These are phyloP conservation scores for Neurospora tetraspora DNA, from an alignment of 495 filamentous ascomycete genomes.

Conservation along the genomic window DNA sequence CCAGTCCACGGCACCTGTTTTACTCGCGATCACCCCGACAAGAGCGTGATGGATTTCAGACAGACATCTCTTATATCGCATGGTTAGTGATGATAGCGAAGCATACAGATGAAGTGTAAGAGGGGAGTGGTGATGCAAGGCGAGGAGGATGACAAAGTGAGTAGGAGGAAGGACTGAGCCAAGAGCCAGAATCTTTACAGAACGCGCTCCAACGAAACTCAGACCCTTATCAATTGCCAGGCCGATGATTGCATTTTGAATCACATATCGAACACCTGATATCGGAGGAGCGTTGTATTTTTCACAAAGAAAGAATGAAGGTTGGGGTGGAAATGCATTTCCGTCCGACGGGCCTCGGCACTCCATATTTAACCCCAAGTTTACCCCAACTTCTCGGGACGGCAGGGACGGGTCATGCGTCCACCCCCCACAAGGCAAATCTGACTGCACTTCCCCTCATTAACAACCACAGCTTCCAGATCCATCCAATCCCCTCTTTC, in stretches of 20 bases:
- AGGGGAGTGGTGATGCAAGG: not conserved
- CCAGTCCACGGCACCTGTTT: not conserved
- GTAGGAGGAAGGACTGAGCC: not conserved
- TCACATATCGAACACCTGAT: not conserved
- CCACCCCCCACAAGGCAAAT: not conserved
- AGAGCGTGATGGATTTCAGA: not conserved
- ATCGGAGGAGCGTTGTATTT: not conserved
- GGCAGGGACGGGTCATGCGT: not conserved
- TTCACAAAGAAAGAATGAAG: not conserved
- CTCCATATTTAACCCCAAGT: not conserved
- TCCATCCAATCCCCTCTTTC: not conserved
- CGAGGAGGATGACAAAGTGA: not conserved
- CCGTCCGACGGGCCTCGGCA: not conserved
- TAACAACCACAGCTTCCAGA: not conserved
- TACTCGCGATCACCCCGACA: not conserved
- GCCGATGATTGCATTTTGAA: not conserved
- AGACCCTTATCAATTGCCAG: not conserved
- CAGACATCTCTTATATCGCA: not conserved
- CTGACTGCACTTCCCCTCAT: not conserved
- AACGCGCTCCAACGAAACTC: not conserved
- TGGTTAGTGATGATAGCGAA: not conserved
- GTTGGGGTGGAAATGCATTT: not conserved
- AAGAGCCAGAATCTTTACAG: not conserved
- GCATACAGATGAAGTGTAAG: not conserved
- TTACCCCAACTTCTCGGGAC: not conserved